Conservation (phyloP, 2,329 filamentous ascomycete genomes). For the Apiospora phragmitis region DNA sequence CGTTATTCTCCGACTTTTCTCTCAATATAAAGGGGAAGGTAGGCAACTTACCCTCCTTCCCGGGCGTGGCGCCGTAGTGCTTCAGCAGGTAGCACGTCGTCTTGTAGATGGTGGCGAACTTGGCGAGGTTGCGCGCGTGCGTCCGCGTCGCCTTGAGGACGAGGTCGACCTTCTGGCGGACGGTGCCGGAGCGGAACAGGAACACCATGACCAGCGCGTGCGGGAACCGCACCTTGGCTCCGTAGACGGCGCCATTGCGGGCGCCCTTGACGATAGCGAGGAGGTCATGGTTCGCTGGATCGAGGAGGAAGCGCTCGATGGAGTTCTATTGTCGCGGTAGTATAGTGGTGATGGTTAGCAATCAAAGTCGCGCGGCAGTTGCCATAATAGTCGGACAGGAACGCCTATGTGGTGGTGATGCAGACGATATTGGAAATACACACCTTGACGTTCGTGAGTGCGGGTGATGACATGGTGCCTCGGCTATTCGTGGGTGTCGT, state of each 20-base stretch:
- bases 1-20: not conserved
- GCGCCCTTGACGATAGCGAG: conserved; percentile 88
- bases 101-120: conserved; percentile 93
- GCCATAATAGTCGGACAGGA: not conserved
- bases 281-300: conserved; percentile 82
- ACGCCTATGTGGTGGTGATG: not conserved
- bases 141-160: conserved; percentile 85
- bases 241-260: conserved; percentile 96
- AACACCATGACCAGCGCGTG: conserved; percentile 98
- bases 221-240: conserved; percentile 95
- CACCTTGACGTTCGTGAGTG: conserved; percentile 23
- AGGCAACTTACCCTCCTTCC: conserved; percentile 53
- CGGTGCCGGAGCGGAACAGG: conserved; percentile 87
- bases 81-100: conserved; percentile 73
- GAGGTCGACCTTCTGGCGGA: conserved; percentile 75
- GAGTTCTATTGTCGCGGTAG: conserved; percentile 50
- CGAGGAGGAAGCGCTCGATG: conserved; percentile 74
- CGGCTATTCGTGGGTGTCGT: conserved; percentile 20
- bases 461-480: conserved; percentile 28
- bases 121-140: conserved; percentile 88
- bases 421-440: not conserved
- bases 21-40: not conserved
- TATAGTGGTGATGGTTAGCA: conserved; percentile 7
- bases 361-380: not conserved
- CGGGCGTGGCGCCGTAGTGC: conserved; percentile 55